These are phyloP conservation scores for Aspergillus cavernicola DNA, from an alignment of 495 filamentous ascomycete species.

Conservation along the genomic window DNA sequence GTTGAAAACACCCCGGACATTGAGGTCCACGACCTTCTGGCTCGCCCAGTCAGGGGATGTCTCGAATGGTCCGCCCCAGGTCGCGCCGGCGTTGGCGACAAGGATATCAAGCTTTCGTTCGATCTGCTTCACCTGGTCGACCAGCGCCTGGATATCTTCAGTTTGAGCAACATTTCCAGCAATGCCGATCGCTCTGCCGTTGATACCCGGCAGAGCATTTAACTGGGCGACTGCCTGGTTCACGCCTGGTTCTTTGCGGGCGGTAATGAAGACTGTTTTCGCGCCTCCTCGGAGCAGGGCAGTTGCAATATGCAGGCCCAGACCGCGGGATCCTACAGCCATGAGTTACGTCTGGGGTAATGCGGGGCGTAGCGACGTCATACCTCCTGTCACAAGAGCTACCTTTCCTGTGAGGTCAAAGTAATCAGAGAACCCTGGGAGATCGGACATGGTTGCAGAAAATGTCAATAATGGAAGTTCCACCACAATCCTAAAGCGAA, in stretches of 20 bases:
- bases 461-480: background rate
- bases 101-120: conserved; percentile 75
- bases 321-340: conserved; percentile 66
- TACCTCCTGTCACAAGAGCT: conserved; percentile 81
- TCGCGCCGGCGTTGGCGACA: conserved; percentile 88
- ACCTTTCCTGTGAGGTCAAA: conserved; percentile 90
- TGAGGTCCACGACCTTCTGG: conserved; percentile 89
- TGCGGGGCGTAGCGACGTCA: background rate
- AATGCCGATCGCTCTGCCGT: conserved; percentile 65
- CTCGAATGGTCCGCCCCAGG: conserved; percentile 86
- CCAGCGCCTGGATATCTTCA: conserved; percentile 63
- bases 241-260: conserved; percentile 79
- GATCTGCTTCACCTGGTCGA: conserved; percentile 58
- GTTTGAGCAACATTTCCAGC: conserved; percentile 74
- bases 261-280: conserved; percentile 83
- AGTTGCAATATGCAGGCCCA: conserved; percentile 75
- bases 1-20: conserved; percentile 86
- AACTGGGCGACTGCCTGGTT: conserved; percentile 67
- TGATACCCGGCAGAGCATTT: conserved; percentile 68
- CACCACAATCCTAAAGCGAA: too few relatives aligned
- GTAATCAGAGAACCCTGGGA: conserved; percentile 61
- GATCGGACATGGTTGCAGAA: conserved; percentile 1
- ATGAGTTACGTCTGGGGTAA: background rate
- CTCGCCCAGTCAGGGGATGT: conserved; percentile 77
- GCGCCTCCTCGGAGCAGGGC: conserved; percentile 85